Conservation (phyloP, 108 stramenopile species). For the Seminavis robusta region DNA sequence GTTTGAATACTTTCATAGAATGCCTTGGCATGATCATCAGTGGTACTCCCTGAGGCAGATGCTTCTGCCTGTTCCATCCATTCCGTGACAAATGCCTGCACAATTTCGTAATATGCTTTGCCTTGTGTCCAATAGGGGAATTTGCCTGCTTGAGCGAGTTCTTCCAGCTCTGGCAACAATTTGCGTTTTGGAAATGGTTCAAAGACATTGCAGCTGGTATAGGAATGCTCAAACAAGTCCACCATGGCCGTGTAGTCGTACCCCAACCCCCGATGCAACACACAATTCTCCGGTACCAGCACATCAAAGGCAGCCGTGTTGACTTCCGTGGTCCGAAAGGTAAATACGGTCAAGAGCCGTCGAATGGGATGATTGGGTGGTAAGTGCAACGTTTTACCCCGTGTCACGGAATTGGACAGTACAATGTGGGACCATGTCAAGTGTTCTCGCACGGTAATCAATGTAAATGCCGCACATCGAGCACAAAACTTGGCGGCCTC, state of each 20-base stretch:
- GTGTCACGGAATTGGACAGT: background rate
- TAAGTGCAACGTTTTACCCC: background rate
- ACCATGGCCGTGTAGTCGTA: background rate
- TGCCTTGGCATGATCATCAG: background rate
- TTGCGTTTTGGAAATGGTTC: slow-evolving; percentile 10
- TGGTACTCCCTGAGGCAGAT: too few species aligned
- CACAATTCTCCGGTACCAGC: background rate
- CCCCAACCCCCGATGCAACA: background rate
- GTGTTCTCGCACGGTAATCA: slow-evolving; percentile 8
- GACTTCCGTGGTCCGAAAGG: too few species aligned
- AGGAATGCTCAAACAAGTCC: slow-evolving; percentile 1
- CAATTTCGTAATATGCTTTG: slow-evolving; percentile 10
- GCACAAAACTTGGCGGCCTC: slow-evolving; percentile 2
- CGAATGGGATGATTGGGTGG: too few species aligned
- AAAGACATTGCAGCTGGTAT: background rate
- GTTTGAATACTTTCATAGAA: slow-evolving; percentile 2
- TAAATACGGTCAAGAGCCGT: too few species aligned
- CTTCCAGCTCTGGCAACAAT: background rate
- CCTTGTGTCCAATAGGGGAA: slow-evolving; percentile 9
- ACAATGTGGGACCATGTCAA: slow-evolving; percentile 12
- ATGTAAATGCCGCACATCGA: background rate
- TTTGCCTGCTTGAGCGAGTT: slow-evolving; percentile 2
- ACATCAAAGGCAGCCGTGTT: too few species aligned
- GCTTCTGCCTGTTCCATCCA: slow-evolving; percentile 2
- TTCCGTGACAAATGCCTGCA: slow-evolving; percentile 3